A percentile compares a stretch with the other conserved stretches of the same genome.
phyloP scores from a whole-genome alignment of 1,139 yeast species.

The Hansenula lynferdii region DNA sequence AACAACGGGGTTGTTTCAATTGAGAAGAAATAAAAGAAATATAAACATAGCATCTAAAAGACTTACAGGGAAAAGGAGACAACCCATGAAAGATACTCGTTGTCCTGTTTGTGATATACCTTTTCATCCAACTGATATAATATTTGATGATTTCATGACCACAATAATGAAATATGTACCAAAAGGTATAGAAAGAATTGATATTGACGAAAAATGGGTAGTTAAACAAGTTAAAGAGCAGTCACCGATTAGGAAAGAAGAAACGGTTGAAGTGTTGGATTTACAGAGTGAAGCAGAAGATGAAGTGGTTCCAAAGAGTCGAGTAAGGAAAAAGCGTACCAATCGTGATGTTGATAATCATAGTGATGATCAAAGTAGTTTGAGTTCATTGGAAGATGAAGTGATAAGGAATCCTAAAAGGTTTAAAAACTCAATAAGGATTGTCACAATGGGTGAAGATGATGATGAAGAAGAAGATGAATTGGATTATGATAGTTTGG shows the following conservation, averaged over 20 bases:
- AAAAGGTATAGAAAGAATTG: conserved; percentile 6
- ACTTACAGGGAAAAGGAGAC: not conserved
- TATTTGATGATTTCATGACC: conserved; percentile 20
- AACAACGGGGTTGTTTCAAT: not conserved
- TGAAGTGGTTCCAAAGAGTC: not conserved
- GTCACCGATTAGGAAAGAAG: not conserved
- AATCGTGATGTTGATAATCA: not conserved
- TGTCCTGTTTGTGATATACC: conserved; percentile 19
- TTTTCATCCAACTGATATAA: conserved; percentile 11
- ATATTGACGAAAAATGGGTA: conserved; percentile 12
- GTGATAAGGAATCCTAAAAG: no score
- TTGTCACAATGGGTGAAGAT: not conserved
- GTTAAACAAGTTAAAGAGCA: conserved; percentile 9
- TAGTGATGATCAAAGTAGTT: not conserved
- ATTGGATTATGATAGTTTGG: not conserved
- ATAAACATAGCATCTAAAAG: not conserved
- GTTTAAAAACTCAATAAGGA: not conserved
- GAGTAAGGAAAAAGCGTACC: conserved; percentile 6
- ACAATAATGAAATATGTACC: conserved; percentile 9
- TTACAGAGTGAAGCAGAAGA: not conserved
- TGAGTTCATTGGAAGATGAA: not conserved
- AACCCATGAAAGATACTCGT: not conserved
- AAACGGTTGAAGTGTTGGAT: conserved; percentile 4
- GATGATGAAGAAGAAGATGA: conserved; percentile 9
- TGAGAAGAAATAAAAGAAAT: not conserved